Evolutionary conservation across 1,139 yeast genomes (phyloP), one percentile per base, ranked within the genome.

Genomic region (Suhomyces terraborum): DNA sequence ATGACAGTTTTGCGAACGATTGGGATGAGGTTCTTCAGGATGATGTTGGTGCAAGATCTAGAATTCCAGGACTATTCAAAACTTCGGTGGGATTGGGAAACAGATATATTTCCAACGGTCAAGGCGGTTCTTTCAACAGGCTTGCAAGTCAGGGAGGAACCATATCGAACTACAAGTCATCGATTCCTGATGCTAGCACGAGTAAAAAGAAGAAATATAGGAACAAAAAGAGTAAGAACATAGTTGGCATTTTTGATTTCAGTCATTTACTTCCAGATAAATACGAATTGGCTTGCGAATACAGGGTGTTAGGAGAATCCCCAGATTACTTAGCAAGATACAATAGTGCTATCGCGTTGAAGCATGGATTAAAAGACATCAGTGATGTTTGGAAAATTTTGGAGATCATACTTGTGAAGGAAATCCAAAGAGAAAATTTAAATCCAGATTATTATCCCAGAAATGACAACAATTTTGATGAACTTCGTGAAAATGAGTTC

Each of bases 341-440:
- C 56, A 91, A 91, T 57, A 78, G 88, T 3, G 65, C 66, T n/a
- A 83, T 89, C 1, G 95, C 97, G 0, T 69, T 68, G 21, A 77
- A 75, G 43, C 71, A 78, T 60, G 91, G 86, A 0, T 73, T 77
- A 35, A 62, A 62, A 4, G 89, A 82, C 23, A 71, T 87, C 5
- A 81, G 87, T 12, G 83, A 84, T 48, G 83, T 88, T 29, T 91
- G 98, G 98, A 75, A 70, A 43, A 65, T 89, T n/a, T 55, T 84
- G 18, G 79, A 75, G 31, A 65, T 75, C 57, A 55, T 79, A 1
- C 48, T 73, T 24, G 53, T 63, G 3, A 70, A 69, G 39, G 69
- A 63, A 37, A 61, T 61, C 20, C 50, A 52, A 19, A 14, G 39
- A 3, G 51, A 46, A 19, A 50, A 46, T 9, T 37, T 52, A 4